phyloP scores from a whole-genome alignment of 129 eudicot genomes.

The Flaveria sonorensis region DNA sequence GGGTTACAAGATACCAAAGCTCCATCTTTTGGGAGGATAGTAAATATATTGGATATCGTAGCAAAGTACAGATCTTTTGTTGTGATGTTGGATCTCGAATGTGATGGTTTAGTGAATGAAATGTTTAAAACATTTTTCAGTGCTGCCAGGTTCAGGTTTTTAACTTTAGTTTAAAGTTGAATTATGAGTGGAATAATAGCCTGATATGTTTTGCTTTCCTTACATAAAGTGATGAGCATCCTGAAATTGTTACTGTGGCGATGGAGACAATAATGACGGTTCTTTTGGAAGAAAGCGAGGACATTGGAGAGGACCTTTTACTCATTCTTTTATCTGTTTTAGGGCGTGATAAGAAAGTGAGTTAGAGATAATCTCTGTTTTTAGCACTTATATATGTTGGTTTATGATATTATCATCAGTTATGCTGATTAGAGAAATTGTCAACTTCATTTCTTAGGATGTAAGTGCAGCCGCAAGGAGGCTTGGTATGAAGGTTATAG shows the following conservation, averaged over 20 bases:
- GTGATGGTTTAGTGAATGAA: slow-evolving; percentile 83
- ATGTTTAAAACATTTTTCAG: slow-evolving; percentile 74
- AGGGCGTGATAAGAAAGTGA: slow-evolving; percentile 75
- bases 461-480: slow-evolving; percentile 59
- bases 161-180: slow-evolving; percentile 2
- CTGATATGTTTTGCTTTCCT: slow-evolving; percentile 15
- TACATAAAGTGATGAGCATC: slow-evolving; percentile 73
- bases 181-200: not conserved
- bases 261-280: slow-evolving; percentile 92
- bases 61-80: slow-evolving; percentile 95
- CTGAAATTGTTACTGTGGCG: slow-evolving; percentile 60
- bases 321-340: slow-evolving; percentile 61
- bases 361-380: slow-evolving; percentile 5
- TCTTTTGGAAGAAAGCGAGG: slow-evolving; percentile 97
- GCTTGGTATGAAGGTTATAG: slow-evolving; percentile 86
- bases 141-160: slow-evolving; percentile 67
- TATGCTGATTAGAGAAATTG: slow-evolving; percentile 4
- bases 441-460: slow-evolving; percentile 52
- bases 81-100: slow-evolving; percentile 98
- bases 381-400: not conserved
- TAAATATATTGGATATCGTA: slow-evolving; percentile 73
- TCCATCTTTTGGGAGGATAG: slow-evolving; percentile 86
- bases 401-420: slow-evolving; percentile 19
- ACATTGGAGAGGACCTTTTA: slow-evolving; percentile 68
- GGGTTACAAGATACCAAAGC: slow-evolving; percentile 71